Percentiles rank a stretch among this genome's conserved stretches.
Evolutionary conservation across 305 asterid species (phyloP).

Genomic region (Plantago coronopus): DNA sequence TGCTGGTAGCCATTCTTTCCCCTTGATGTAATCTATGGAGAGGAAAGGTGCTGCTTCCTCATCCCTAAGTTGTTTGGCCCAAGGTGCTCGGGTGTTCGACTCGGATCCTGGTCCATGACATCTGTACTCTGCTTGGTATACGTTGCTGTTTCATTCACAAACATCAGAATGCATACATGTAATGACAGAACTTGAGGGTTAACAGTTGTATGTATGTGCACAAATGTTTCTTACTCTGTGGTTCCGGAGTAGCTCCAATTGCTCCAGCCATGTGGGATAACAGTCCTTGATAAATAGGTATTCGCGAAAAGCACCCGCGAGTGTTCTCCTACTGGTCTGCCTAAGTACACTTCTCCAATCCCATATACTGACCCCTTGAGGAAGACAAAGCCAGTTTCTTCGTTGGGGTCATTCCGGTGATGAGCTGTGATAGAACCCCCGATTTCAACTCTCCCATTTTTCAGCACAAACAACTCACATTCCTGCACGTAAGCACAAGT

Average conservation of each 20-base stretch:
- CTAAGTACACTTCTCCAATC: constrained; percentile 52
- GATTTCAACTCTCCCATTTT: constrained; percentile 38
- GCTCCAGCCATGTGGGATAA: constrained; percentile 72
- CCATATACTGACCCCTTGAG: constrained; percentile 68
- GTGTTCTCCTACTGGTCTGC: constrained; percentile 64
- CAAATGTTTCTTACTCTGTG: constrained; percentile 42
- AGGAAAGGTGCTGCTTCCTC: constrained; percentile 51
- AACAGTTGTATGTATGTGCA: too few species aligned
- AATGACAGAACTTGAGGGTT: background rate
- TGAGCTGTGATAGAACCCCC: constrained; percentile 74
- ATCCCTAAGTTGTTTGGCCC: constrained; percentile 69
- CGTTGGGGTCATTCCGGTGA: constrained; percentile 44
- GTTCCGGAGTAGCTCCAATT: constrained; percentile 48
- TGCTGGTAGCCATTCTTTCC: constrained; percentile 73
- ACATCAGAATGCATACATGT: background rate
- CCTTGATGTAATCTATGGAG: constrained; percentile 59
- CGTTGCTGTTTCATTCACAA: constrained; percentile 5
- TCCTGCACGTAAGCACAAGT: constrained; percentile 43
- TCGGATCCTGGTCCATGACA: constrained; percentile 77
- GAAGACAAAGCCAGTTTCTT: constrained; percentile 68
- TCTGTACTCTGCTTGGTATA: constrained; percentile 57
- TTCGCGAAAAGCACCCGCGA: constrained; percentile 72
- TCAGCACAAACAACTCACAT: constrained; percentile 65
- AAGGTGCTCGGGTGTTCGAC: constrained; percentile 43
- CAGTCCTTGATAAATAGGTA: constrained; percentile 61